Evolutionary conservation across 305 asterid species (phyloP), one percentile per base, ranked within the genome.

Genomic region (Solanum aculeatissimum): DNA sequence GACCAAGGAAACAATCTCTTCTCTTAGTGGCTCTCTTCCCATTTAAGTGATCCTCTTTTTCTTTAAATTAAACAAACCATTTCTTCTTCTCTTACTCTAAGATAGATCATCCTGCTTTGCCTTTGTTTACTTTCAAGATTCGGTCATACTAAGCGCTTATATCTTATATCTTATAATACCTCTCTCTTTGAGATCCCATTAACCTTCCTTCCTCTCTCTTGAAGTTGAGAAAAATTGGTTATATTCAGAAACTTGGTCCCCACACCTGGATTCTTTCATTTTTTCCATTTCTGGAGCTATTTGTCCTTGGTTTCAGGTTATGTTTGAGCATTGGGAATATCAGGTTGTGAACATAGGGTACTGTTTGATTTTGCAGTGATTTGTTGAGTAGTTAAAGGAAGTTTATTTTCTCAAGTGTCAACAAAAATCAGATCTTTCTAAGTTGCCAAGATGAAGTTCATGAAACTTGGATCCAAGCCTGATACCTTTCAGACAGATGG

Each of bases 391-490:
- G 83, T 69, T 10, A 4, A 83, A 74, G 75, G 89, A 87, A 85
- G 88, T 86, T 54, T 29, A 65, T 29, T 55, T 74, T 51, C 82
- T 79, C 45, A 79, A 83, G 90, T 83, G 32, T 82, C 49, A 81
- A 54, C 84, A 84, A 78, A 83, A 82, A 57, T 85, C 68, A 84
- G 90, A 89, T 32, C 42, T 5, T 89, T 90, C 88, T 86, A 71
- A 88, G 91, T 85, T 85, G 89, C 85, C 49, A 88, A 79, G 89
- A 97, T 97, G 99, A 97, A 97, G 99, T 97, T 94, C 89, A 97
- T 97, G 99, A 97, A 97, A 91, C 99, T 97, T 89, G 98, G 98
- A 91, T 95, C 98, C 90, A 95, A 95, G 89, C 95, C 98, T 5
- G 98, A 97, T 90, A 84, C 92, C 7, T 97, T 95, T 86, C 97